phyloP scores from a whole-genome alignment of 2,329 filamentous ascomycete species.

The Phoma sp. region DNA sequence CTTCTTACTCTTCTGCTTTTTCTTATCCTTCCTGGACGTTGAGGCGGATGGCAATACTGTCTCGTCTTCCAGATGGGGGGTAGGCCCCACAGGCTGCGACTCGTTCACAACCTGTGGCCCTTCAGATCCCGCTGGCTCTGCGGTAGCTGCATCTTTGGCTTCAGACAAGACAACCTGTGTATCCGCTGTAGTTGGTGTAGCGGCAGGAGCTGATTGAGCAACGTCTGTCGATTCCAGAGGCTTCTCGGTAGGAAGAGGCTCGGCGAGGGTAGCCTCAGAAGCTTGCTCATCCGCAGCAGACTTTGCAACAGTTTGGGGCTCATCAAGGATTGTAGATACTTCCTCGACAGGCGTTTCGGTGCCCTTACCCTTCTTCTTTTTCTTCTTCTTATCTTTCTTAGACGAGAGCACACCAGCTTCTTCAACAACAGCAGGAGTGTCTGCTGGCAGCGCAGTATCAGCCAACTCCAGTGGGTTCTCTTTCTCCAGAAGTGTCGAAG shows the following conservation, averaged over 20 bases:
- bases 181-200: not conserved
- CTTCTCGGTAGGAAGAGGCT: not conserved
- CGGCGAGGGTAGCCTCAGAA: not conserved
- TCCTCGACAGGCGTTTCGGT: slow-evolving; percentile 18
- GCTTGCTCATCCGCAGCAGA: not conserved
- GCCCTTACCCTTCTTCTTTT: slow-evolving; percentile 28
- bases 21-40: slow-evolving; percentile 34
- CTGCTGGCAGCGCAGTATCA: not conserved
- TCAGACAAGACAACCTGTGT: not conserved
- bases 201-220: not conserved
- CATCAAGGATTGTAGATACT: not conserved
- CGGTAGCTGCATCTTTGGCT: not conserved
- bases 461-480: slow-evolving; percentile 4
- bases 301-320: not conserved
- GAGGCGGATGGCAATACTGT: not conserved
- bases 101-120: not conserved
- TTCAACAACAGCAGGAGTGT: slow-evolving; percentile 19
- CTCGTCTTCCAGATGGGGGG: not conserved
- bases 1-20: slow-evolving; percentile 38
- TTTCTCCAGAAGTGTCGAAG: slow-evolving; percentile 5
- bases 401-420: slow-evolving; percentile 19
- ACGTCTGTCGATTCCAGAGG: not conserved
- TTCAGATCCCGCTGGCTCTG: not conserved
- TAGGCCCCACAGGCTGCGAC: not conserved
- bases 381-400: slow-evolving; percentile 32